Base-by-base conservation (phyloP, 2,329 filamentous ascomycete species). In the Ciborinia camelliae region DNA sequence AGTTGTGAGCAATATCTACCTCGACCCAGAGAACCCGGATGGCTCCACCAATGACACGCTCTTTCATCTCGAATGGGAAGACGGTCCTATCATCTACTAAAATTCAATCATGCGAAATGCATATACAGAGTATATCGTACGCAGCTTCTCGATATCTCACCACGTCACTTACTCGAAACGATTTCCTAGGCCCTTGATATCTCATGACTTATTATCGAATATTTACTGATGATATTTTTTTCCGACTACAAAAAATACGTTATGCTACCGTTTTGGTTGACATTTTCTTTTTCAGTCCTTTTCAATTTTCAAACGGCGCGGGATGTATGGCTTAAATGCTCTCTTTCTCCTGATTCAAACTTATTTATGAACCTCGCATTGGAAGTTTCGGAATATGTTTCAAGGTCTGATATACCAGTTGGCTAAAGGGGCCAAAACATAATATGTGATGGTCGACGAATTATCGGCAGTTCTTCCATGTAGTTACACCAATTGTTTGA, bases 1-100 rank as follows among this genome's bases (percentile, higher is more conserved):
- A 5, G 41, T 73, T 20, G 67, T 73, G 12, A 67, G 68, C 4
- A 68, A 51, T 6, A 58, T 74, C n/a, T 74, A 70, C 43, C 53
- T 67, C 1, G 73, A 74, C 47, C 72, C 72, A 4, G 64, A 68
- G 8, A 74, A 74, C 51, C 57, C 64, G 23, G 10, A 53, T 4
- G 65, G 68, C 1, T 73, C 72, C 4, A 74, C 70, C 2, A 1
- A 4, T 1, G 39, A 65, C 14, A 50, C 50, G 9, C 47, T 74
- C 15, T 20, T 32, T 2, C 23, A 63, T 15, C 50, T 74, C 0
- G 71, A 74, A 58, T 68, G 62, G 62, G 7, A 30, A 8, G 35
- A 30, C 8, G 50, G 58, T 1, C 30, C 60, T 35, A 23, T 68
- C 30, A 9, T 68, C 51, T 43, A n/a, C 14, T 68, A 48, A 65